These are phyloP conservation scores for Coelastrella sp. DNA, from an alignment of 139 green algal genomes.

Conservation along the genomic window DNA sequence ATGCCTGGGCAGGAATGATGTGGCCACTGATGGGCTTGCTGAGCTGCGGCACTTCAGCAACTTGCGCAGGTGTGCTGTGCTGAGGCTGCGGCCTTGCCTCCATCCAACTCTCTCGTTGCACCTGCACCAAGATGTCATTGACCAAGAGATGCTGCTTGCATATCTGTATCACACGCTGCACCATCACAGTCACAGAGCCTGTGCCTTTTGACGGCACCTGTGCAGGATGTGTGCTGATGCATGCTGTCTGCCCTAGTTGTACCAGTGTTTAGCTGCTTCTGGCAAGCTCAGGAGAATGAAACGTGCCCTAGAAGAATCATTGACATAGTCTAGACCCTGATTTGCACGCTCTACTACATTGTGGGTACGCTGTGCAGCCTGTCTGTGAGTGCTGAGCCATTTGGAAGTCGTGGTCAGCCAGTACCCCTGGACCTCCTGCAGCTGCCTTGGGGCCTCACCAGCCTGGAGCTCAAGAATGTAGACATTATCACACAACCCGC, in stretches of 20 bases:
- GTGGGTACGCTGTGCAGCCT: constrained; percentile 2
- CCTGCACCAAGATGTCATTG: too few species aligned
- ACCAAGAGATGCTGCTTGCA: too few species aligned
- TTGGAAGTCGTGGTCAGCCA: constrained; percentile 7
- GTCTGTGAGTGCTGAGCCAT: constrained; percentile 44
- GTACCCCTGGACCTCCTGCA: constrained; percentile 35
- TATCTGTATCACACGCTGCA: neutral
- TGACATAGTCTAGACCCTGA: too few species aligned
- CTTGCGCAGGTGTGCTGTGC: constrained; percentile 10
- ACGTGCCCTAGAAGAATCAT: too few species aligned
- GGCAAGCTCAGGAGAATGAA: too few species aligned
- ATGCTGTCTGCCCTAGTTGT: neutral
- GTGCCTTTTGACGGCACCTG: too few species aligned
- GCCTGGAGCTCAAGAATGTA: constrained; percentile 38
- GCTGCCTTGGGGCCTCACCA: constrained; percentile 29
- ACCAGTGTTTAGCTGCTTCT: too few species aligned
- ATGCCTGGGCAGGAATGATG: constrained; percentile 23
- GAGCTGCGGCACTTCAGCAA: constrained; percentile 27
- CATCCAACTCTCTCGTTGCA: neutral
- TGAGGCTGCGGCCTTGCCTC: neutral
- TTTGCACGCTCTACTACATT: neutral
- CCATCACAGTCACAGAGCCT: neutral
- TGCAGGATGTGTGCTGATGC: too few species aligned
- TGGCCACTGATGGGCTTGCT: constrained; percentile 38
- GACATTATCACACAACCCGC: constrained; percentile 34